Conservation (phyloP, 2,329 filamentous ascomycete species). For the Botryotinia globosa region DNA sequence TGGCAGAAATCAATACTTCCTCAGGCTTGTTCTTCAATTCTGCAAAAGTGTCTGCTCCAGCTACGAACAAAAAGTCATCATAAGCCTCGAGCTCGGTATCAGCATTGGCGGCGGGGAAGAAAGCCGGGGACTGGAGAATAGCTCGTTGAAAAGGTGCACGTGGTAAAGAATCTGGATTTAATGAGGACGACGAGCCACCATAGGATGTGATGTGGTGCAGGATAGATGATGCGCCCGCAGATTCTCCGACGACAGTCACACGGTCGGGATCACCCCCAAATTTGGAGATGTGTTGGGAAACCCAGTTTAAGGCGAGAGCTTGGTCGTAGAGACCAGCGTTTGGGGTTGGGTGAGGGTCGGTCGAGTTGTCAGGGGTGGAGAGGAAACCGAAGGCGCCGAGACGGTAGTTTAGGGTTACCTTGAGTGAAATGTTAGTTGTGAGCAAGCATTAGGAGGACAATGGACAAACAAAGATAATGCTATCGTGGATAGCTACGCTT, state of each 20-base stretch:
- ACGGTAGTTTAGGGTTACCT: conserved; percentile 57
- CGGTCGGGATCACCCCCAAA: conserved; percentile 43
- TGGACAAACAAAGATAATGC: not conserved
- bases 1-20: not conserved
- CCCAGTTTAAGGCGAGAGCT: conserved; percentile 54
- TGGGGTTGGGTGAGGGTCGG: conserved; percentile 52
- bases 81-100: not conserved
- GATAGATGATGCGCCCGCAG: conserved; percentile 52
- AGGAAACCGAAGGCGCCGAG: conserved; percentile 67
- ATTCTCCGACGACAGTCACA: conserved; percentile 45
- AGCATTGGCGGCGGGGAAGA: not conserved
- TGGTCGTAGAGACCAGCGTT: conserved; percentile 65
- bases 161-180: not conserved
- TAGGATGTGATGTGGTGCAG: conserved; percentile 54
- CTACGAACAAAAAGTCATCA: not conserved
- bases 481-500: conserved; percentile 34
- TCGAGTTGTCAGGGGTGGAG: conserved; percentile 52
- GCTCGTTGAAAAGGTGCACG: not conserved
- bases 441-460: not conserved
- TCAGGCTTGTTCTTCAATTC: not conserved
- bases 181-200: conserved; percentile 40
- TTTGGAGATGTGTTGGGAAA: conserved; percentile 51
- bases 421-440: not conserved
- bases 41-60: not conserved
- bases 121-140: not conserved